These are phyloP conservation scores for Coemansia sp. DNA, from an alignment of 192 early-diverging fungal species.

Conservation along the genomic window DNA sequence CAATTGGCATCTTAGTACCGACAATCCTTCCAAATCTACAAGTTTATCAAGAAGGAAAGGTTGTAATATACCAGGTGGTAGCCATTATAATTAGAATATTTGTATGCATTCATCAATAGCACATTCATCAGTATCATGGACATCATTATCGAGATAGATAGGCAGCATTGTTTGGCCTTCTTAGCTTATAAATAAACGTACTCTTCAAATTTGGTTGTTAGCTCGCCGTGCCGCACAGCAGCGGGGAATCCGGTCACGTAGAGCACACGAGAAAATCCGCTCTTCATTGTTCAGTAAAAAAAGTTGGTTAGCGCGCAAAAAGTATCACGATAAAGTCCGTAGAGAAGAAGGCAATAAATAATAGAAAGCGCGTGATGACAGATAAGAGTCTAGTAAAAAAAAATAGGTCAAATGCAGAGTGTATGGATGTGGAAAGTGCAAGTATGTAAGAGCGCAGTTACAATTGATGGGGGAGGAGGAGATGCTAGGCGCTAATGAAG, in stretches of 20 bases:
- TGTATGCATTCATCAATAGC: not conserved
- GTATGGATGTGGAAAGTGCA: conserved; percentile 3
- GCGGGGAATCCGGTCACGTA: conserved; percentile 43
- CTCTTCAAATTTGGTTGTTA: conserved; percentile 51
- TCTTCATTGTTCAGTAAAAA: conserved; percentile 21
- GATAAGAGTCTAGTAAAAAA: not conserved
- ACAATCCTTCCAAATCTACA: conserved; percentile 53
- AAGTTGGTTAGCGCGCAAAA: not conserved
- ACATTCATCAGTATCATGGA: not conserved
- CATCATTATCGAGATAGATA: not conserved
- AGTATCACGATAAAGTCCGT: not conserved
- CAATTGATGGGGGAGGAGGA: not conserved
- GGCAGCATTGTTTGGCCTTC: not conserved
- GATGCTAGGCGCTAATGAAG: conserved; percentile 6
- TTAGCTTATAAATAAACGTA: conserved; percentile 11
- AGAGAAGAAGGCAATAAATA: conserved; percentile 8
- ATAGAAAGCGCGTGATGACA: not conserved
- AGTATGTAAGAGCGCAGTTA: conserved; percentile 3
- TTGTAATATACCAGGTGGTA: not conserved
- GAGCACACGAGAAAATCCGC: conserved; percentile 32
- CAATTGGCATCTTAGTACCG: conserved; percentile 28
- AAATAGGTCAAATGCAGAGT: not conserved
- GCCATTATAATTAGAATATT: conserved; percentile 5
- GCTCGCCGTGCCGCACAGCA: conserved; percentile 36
- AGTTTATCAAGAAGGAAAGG: not conserved